Evolutionary conservation across 129 eudicot genomes (phyloP).

Genomic region (Helianthus annuus): HanXRQr2.0-SUNRISE NC_035433.2:28969957-28970456

Average conservation of each 20-base stretch:
- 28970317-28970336: constrained; percentile 16
- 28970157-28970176: neutral
- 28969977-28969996: neutral
- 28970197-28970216: neutral
- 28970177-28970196: neutral
- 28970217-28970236: constrained; percentile 19
- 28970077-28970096: constrained; percentile 32
- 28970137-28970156: neutral
- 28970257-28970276: neutral
- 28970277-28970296: neutral
- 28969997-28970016: constrained; percentile 40
- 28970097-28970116: constrained; percentile 21
- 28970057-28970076: constrained; percentile 33
- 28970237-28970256: neutral
- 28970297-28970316: neutral
- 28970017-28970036: constrained; percentile 52
- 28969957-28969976: too few relatives aligned
- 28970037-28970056: constrained; percentile 33
- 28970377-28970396: neutral
- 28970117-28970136: constrained; percentile 13
- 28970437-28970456: too few relatives aligned
- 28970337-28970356: neutral
- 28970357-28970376: constrained; percentile 19
- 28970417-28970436: too few relatives aligned
- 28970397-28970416: neutral